phyloP scores from a whole-genome alignment of 164 flowering plant species.

The Litsea cubeba region DNA sequence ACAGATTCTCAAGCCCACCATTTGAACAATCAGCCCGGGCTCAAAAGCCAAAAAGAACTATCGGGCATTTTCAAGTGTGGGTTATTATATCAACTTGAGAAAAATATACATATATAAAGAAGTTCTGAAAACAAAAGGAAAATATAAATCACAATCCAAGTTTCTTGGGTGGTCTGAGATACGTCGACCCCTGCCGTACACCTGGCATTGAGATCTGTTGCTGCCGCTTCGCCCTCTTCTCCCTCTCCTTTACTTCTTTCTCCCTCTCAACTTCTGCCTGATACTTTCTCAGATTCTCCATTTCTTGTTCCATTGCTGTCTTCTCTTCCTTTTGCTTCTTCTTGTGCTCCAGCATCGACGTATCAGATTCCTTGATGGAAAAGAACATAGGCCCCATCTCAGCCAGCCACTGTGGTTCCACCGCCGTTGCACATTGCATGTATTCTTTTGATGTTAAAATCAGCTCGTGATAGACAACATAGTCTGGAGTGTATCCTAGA shows the following conservation, averaged over 20 bases:
- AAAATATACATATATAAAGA: too few relatives aligned
- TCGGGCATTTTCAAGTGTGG: too few relatives aligned
- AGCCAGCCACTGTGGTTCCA: conserved; percentile 93
- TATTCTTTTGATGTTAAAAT: conserved; percentile 80
- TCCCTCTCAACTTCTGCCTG: conserved; percentile 48
- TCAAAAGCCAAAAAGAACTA: too few relatives aligned
- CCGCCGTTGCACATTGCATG: conserved; percentile 87
- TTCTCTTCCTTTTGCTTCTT: conserved; percentile 77
- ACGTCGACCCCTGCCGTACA: conserved; percentile 48
- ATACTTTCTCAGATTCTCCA: conserved; percentile 67
- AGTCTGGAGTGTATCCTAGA: conserved; percentile 73
- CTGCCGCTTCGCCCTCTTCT: conserved; percentile 51
- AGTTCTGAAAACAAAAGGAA: too few relatives aligned
- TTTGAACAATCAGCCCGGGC: too few relatives aligned
- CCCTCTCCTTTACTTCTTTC: conserved; percentile 41
- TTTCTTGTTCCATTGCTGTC: conserved; percentile 88
- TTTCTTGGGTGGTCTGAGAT: conserved; percentile 68
- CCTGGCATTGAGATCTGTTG: conserved; percentile 72
- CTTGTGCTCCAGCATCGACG: conserved; percentile 75
- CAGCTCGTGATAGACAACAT: conserved; percentile 87
- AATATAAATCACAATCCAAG: conserved; percentile 47
- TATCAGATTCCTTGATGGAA: conserved; percentile 79
- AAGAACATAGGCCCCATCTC: conserved; percentile 93
- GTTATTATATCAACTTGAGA: not conserved
- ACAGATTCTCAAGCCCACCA: too few relatives aligned